Percentiles rank a stretch among this genome's conserved stretches.
These are phyloP conservation scores for Pseudogymnoascus sp. DNA, from an alignment of 2,329 filamentous ascomycete species.

Conservation along the genomic window DNA sequence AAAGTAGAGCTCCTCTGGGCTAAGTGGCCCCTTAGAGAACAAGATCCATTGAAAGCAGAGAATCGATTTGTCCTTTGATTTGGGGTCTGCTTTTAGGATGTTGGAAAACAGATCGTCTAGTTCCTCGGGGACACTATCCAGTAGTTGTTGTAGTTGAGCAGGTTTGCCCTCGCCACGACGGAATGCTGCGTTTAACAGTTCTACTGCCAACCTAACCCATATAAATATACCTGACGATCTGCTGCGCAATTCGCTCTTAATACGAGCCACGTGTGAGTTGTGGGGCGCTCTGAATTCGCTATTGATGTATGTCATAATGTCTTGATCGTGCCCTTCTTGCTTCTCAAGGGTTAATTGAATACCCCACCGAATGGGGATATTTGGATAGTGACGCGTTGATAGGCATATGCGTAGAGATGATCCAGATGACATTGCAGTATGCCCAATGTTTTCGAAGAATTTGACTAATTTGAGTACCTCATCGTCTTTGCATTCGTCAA, in stretches of 20 bases:
- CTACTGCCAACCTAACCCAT: constrained; percentile 23
- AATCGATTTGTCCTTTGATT: constrained; percentile 33
- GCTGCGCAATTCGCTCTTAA: constrained; percentile 15
- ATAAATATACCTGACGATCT: constrained; percentile 23
- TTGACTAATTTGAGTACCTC: constrained; percentile 27
- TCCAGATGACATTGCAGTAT: constrained; percentile 10
- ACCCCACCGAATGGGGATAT: constrained; percentile 18
- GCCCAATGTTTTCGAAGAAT: constrained; percentile 22
- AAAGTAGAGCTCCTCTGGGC: constrained; percentile 37
- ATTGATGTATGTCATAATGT: constrained; percentile 23
- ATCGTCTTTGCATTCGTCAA: constrained; percentile 36
- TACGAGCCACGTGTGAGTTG: constrained; percentile 14
- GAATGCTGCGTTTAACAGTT: constrained; percentile 35
- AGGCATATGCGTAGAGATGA: constrained; percentile 17
- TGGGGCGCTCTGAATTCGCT: constrained; percentile 18
- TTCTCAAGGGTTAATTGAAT: constrained; percentile 21
- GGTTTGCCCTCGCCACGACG: constrained; percentile 19
- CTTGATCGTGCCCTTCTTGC: constrained; percentile 22
- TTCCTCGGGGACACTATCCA: constrained; percentile 27
- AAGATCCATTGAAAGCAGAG: constrained; percentile 47
- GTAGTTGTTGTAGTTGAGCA: not conserved
- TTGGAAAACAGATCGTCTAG: constrained; percentile 42
- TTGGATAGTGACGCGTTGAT: constrained; percentile 26
- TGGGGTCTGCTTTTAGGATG: constrained; percentile 39
- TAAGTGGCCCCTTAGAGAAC: constrained; percentile 37